Conservation (phyloP, 139 green algal species). For the Monoraphidium neglectum region DNA sequence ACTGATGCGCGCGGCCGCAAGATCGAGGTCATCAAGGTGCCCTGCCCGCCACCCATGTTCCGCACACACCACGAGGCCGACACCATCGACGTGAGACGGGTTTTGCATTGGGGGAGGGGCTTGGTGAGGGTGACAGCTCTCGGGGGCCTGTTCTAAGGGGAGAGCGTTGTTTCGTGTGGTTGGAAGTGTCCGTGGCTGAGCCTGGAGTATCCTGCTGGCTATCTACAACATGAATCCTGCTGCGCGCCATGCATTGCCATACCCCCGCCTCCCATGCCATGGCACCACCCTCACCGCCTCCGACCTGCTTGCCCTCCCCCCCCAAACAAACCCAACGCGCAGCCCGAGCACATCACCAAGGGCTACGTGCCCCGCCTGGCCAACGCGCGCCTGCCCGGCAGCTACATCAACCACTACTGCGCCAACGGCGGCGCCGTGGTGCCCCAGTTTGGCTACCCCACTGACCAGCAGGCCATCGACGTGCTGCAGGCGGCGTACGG, state of each 20-base stretch:
- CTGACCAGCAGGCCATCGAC: constrained; percentile 56
- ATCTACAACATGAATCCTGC: constrained; percentile 2
- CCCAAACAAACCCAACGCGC: constrained; percentile 11
- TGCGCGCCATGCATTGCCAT: not conserved
- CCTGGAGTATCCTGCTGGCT: no score
- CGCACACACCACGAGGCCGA: constrained; percentile 47
- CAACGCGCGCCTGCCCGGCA: constrained; percentile 54
- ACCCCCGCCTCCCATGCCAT: constrained; percentile 6
- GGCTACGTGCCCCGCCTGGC: constrained; percentile 58
- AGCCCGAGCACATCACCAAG: constrained; percentile 65
- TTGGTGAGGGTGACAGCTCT: no score
- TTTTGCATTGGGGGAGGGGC: no score
- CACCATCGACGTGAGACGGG: constrained; percentile 36
- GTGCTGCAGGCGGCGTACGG: constrained; percentile 56
- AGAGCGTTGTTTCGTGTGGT: no score
- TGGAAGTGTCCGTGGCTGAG: no score
- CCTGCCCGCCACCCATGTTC: constrained; percentile 56
- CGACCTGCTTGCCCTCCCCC: not conserved
- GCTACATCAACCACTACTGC: constrained; percentile 87
- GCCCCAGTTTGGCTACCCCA: constrained; percentile 52
- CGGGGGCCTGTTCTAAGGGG: no score
- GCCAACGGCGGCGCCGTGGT: constrained; percentile 69
- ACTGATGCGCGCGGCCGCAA: constrained; percentile 59
- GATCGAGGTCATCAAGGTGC: constrained; percentile 74
- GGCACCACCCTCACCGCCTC: no score